These are phyloP conservation scores for Syzygium jambos DNA, from an alignment of 345 rosid genomes.

Conservation along the genomic window DNA sequence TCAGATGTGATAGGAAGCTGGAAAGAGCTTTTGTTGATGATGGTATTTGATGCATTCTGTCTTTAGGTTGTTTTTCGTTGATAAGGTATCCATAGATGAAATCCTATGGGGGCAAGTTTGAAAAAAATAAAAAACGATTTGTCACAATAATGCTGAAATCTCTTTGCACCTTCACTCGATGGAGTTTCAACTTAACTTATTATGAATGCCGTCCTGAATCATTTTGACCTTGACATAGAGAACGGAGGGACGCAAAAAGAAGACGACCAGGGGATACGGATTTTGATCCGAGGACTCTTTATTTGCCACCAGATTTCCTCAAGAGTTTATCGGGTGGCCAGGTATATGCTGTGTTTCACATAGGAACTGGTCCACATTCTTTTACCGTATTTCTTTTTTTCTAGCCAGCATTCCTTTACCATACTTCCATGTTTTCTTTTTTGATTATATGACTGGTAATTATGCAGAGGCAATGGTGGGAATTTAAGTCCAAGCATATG, in stretches of 20 bases:
- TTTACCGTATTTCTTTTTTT: conserved; percentile 1
- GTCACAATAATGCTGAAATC: background rate
- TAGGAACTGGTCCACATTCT: background rate
- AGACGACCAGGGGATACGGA: conserved; percentile 62
- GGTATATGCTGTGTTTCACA: conserved; percentile 26
- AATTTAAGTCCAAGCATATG: conserved; percentile 95
- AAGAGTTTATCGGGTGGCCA: conserved; percentile 79
- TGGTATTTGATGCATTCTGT: background rate
- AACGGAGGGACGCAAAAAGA: conserved; percentile 55
- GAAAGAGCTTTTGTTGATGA: background rate
- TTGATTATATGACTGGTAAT: background rate
- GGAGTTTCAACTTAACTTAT: background rate
- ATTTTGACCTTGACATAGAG: conserved; percentile 30
- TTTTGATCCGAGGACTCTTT: conserved; percentile 81
- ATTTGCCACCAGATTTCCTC: conserved; percentile 79
- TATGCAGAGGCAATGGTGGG: conserved; percentile 99
- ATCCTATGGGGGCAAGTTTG: background rate
- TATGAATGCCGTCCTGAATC: background rate
- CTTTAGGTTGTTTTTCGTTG: background rate
- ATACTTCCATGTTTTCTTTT: background rate
- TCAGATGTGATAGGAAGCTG: background rate
- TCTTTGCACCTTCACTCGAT: background rate
- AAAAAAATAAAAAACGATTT: background rate
- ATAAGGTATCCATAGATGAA: background rate
- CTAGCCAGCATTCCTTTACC: conserved; percentile 1